A percentile compares a stretch with the other conserved stretches of the same genome.
Conservation (phyloP, 331 rosid species). For the Pyracantha coccinea region DNA sequence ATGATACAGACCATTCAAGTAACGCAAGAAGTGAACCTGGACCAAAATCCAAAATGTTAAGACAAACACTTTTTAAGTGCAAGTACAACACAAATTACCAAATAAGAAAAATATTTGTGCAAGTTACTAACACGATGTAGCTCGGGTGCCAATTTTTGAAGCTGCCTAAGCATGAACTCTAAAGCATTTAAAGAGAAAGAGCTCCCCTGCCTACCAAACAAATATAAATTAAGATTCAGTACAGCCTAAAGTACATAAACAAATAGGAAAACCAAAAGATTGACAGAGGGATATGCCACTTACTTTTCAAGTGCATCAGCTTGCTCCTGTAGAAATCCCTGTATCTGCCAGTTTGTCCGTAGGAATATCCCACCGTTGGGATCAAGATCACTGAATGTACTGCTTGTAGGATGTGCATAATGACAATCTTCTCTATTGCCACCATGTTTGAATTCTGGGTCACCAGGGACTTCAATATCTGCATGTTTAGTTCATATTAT, state of each 20-base stretch:
- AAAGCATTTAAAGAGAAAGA: constrained; percentile 65
- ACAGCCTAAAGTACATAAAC: constrained; percentile 9
- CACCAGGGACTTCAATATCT: constrained; percentile 65
- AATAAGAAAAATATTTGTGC: not conserved
- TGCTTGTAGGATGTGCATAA: constrained; percentile 43
- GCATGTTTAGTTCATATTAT: constrained; percentile 13
- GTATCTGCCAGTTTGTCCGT: constrained; percentile 87
- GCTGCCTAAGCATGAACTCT: constrained; percentile 60
- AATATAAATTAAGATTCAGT: constrained; percentile 16
- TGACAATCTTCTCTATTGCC: constrained; percentile 45
- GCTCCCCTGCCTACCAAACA: constrained; percentile 58
- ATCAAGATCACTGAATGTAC: constrained; percentile 42
- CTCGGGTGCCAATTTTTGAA: constrained; percentile 88
- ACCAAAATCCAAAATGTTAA: constrained; percentile 12
- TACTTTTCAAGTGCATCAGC: constrained; percentile 88
- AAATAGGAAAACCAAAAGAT: not conserved
- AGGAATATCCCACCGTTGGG: constrained; percentile 51
- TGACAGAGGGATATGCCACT: constrained; percentile 1
- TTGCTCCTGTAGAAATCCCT: constrained; percentile 90
- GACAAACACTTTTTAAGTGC: not conserved
- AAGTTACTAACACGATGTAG: constrained; percentile 70
- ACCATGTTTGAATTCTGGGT: constrained; percentile 39
- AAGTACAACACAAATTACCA: not conserved
- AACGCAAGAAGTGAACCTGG: constrained; percentile 90
- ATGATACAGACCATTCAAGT: constrained; percentile 74